Conservation (phyloP, 2,329 filamentous ascomycete genomes). For the Trichoderma harzianum region DNA sequence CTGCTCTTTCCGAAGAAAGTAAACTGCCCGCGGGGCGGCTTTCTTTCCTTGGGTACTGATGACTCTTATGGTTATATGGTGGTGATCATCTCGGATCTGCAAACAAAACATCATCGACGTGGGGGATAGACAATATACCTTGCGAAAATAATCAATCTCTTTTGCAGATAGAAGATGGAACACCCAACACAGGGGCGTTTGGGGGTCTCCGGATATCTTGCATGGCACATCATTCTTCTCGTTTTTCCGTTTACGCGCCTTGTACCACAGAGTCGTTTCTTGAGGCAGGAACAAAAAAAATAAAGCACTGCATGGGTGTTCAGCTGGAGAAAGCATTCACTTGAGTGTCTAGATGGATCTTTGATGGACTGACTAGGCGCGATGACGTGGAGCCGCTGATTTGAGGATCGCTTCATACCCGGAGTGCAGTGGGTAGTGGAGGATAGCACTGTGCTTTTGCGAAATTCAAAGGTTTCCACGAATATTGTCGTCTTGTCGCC, state of each 20-base stretch:
- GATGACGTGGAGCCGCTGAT: slow-evolving; percentile 62
- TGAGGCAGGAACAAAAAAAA: slow-evolving; percentile 37
- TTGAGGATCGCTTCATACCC: slow-evolving; percentile 62
- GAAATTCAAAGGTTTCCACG: slow-evolving; percentile 59
- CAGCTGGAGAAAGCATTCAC: slow-evolving; percentile 57
- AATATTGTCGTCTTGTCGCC: slow-evolving; percentile 19
- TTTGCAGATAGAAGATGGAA: slow-evolving; percentile 72
- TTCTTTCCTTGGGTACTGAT: slow-evolving; percentile 49
- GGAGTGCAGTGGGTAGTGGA: slow-evolving; percentile 46
- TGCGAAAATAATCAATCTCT: slow-evolving; percentile 46
- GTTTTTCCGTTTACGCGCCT: slow-evolving; percentile 45
- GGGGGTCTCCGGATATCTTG: slow-evolving; percentile 78
- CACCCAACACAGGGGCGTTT: slow-evolving; percentile 68
- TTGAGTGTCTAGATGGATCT: slow-evolving; percentile 49
- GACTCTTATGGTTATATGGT: slow-evolving; percentile 47
- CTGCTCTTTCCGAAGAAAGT: slow-evolving; percentile 99
- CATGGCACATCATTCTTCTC: slow-evolving; percentile 55
- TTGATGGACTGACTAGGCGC: slow-evolving; percentile 40
- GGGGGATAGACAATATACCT: slow-evolving; percentile 47
- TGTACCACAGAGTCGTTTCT: slow-evolving; percentile 45
- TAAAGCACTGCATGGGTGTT: slow-evolving; percentile 53
- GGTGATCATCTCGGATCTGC: slow-evolving; percentile 59
- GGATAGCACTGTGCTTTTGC: slow-evolving; percentile 54
- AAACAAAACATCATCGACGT: slow-evolving; percentile 49
- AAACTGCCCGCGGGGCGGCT: slow-evolving; percentile 54